A percentile compares a stretch with the other conserved stretches of the same genome.
Conservation (phyloP, 345 rosid species). For the Hibiscus trionum region DNA sequence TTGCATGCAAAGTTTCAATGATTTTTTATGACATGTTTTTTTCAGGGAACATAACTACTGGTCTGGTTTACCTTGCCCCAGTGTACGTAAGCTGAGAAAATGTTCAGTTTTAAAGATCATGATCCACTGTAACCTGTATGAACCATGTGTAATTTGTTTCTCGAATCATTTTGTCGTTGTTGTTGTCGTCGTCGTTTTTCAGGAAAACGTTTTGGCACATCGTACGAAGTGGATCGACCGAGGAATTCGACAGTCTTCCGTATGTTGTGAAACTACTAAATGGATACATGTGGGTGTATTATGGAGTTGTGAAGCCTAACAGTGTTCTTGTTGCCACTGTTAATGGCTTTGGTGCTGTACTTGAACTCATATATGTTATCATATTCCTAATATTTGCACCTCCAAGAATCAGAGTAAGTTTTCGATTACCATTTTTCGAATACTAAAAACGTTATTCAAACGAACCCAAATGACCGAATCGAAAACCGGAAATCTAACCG, state of each 20-base stretch:
- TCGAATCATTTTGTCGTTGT: not conserved
- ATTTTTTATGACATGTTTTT: not conserved
- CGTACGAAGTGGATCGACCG: constrained; percentile 52
- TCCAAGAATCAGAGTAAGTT: constrained; percentile 37
- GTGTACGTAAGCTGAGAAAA: constrained; percentile 34
- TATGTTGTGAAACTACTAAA: constrained; percentile 54
- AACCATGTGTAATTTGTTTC: not conserved
- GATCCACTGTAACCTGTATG: not conserved
- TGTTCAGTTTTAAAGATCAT: not conserved
- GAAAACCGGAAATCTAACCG: not conserved
- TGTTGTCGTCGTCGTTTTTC: not conserved
- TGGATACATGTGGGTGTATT: constrained; percentile 64
- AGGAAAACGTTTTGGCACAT: constrained; percentile 74
- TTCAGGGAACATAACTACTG: constrained; percentile 67
- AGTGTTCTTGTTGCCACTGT: constrained; percentile 68
- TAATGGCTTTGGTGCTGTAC: constrained; percentile 60
- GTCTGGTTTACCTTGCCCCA: constrained; percentile 67
- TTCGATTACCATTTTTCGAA: too few relatives aligned
- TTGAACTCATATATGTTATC: constrained; percentile 41
- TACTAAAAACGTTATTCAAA: too few relatives aligned
- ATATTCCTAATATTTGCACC: constrained; percentile 57
- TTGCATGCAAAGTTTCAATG: not conserved
- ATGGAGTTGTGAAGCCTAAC: constrained; percentile 63
- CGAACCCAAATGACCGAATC: not conserved
- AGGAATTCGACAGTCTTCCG: constrained; percentile 68